phyloP scores from a whole-genome alignment of 2,329 filamentous ascomycete genomes.

The Fusarium proliferatum region DNA sequence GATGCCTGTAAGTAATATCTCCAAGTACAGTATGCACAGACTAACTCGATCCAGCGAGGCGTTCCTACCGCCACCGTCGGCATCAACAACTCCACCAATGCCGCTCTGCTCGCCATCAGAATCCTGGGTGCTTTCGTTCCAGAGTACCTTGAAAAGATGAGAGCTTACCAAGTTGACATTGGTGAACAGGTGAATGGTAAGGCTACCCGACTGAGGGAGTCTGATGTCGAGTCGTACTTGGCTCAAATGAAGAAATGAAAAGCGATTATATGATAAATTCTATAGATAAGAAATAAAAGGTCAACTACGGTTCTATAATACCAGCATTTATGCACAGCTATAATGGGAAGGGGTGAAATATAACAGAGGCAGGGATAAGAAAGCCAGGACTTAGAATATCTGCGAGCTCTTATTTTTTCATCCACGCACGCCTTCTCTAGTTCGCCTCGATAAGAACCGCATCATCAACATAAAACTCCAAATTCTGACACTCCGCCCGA shows the following conservation, averaged over 20 bases:
- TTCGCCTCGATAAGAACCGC: background rate
- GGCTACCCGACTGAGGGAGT: conserved; percentile 64
- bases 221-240: conserved; percentile 14
- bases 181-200: conserved; percentile 69
- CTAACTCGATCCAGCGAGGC: conserved; percentile 55
- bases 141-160: conserved; percentile 71
- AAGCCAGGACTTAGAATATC: rapidly evolving
- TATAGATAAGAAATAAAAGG: background rate
- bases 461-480: background rate
- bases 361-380: rapidly evolving
- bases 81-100: conserved; percentile 84
- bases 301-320: rapidly evolving
- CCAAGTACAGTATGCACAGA: background rate
- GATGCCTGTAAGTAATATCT: conserved; percentile 65
- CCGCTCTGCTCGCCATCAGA: conserved; percentile 75
- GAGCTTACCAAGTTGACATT: conserved; percentile 49
- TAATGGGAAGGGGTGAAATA: too few relatives aligned
- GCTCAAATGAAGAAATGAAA: conserved; percentile 28
- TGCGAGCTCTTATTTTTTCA: background rate
- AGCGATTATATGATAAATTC: background rate
- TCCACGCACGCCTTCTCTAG: background rate
- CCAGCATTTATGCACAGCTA: rapidly evolving
- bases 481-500: background rate
- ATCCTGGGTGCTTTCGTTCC: conserved; percentile 71
- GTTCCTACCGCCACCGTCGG: conserved; percentile 80